Evolutionary conservation across 139 green algal genomes (phyloP).

Genomic region (Volvox reticuliferus): DNA sequence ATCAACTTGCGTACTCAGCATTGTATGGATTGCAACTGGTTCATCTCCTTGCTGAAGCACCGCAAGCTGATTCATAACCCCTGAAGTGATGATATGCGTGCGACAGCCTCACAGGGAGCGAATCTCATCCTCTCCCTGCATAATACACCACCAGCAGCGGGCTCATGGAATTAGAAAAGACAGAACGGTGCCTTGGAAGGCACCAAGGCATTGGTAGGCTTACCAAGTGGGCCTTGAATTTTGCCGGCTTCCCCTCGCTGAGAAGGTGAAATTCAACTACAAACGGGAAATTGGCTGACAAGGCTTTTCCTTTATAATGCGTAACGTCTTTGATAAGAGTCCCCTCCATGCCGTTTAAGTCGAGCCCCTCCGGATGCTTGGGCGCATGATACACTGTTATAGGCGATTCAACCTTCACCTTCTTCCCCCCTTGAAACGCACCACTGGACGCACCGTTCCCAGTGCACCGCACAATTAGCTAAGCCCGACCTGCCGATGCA

Average conservation of each 20-base stretch:
- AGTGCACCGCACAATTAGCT: slow-evolving; percentile 32
- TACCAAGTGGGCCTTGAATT: slow-evolving; percentile 83
- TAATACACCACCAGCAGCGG: neutral
- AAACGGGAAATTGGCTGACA: slow-evolving; percentile 80
- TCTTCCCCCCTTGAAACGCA: slow-evolving; percentile 51
- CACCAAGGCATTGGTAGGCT: neutral
- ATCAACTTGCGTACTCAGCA: too few species aligned
- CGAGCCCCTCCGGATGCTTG: slow-evolving; percentile 68
- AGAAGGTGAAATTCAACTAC: slow-evolving; percentile 71
- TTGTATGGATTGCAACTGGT: too few species aligned
- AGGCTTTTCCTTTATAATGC: slow-evolving; percentile 73
- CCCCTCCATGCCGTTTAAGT: slow-evolving; percentile 80
- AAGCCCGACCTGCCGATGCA: neutral
- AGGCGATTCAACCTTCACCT: slow-evolving; percentile 62
- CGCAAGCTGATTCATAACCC: too few species aligned
- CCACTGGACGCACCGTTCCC: slow-evolving; percentile 30
- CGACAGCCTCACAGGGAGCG: neutral
- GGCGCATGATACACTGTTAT: slow-evolving; percentile 73
- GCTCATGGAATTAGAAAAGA: neutral
- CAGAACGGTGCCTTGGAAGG: neutral
- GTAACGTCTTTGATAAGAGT: slow-evolving; percentile 63
- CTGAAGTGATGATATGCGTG: too few species aligned
- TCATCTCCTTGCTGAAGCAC: too few species aligned
- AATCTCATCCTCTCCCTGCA: slow-evolving; percentile 32
- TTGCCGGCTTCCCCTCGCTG: slow-evolving; percentile 60